Evolutionary conservation across 2,329 filamentous ascomycete species (phyloP).

Genomic region (Trichoderma lentiforme): DNA sequence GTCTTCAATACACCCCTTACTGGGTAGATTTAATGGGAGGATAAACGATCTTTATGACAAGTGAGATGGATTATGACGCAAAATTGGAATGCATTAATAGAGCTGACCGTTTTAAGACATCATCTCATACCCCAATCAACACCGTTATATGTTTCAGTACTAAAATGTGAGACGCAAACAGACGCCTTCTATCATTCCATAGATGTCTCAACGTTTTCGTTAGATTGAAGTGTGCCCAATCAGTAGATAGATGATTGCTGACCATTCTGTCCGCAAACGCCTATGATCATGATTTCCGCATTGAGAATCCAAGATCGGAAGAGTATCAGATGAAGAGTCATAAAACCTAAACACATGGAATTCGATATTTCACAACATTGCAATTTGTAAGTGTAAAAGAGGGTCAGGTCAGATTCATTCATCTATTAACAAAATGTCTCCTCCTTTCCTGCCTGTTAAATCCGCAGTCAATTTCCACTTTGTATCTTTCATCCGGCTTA

Average conservation of each 20-base stretch:
- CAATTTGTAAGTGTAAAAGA: neutral
- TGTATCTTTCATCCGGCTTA: neutral
- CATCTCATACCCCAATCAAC: neutral
- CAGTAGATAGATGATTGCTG: neutral
- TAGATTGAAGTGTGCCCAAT: neutral
- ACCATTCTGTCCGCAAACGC: neutral
- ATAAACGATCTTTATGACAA: neutral
- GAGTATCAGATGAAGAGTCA: fast-evolving
- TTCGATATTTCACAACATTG: neutral
- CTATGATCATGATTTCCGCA: neutral
- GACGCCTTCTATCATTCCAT: neutral
- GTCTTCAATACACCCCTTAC: neutral
- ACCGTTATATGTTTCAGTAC: neutral
- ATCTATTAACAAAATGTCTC: neutral
- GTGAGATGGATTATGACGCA: neutral
- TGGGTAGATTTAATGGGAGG: neutral
- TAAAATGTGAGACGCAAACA: neutral
- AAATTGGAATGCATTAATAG: neutral
- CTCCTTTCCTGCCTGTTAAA: neutral
- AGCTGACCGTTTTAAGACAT: neutral
- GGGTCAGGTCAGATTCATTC: neutral
- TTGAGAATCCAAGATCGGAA: neutral
- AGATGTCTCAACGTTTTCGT: neutral
- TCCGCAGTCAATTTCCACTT: fast-evolving
- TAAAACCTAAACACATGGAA: neutral